Evolutionary conservation across 306 rosid genomes (phyloP).

Genomic region (Medicago ruthenica): DNA sequence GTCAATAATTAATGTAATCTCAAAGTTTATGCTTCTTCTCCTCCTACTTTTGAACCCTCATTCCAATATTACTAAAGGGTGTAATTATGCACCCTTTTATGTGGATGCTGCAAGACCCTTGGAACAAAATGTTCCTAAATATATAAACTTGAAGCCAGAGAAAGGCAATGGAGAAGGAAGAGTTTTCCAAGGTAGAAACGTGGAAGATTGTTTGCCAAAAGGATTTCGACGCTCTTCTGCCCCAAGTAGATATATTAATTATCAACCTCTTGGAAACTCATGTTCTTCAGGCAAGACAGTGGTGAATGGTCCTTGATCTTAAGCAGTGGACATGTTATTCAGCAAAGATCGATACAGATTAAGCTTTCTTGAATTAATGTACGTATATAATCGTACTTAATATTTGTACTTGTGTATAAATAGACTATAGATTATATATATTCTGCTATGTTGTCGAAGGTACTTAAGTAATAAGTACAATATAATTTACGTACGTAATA

Average conservation of each 20-base stretch:
- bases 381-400: not conserved
- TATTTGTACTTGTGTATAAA: constrained; percentile 11
- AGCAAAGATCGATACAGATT: not conserved
- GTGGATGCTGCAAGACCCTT: constrained; percentile 48
- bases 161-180: constrained; percentile 30
- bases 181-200: constrained; percentile 9
- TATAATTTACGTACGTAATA: not conserved
- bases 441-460: not conserved
- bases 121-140: constrained; percentile 41
- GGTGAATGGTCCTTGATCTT: constrained; percentile 54
- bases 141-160: constrained; percentile 47
- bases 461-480: not conserved
- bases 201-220: constrained; percentile 72
- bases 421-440: not conserved
- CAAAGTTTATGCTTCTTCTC: constrained; percentile 37
- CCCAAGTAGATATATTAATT: constrained; percentile 67
- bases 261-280: constrained; percentile 53
- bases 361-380: constrained; percentile 3
- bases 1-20: constrained; percentile 21
- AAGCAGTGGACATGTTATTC: not conserved
- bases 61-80: constrained; percentile 17
- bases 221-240: constrained; percentile 61
- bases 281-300: constrained; percentile 51
- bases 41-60: constrained; percentile 47
- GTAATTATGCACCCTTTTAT: constrained; percentile 7